Conservation (phyloP, 2,329 filamentous ascomycete genomes). For the Colletotrichum melonis region DNA sequence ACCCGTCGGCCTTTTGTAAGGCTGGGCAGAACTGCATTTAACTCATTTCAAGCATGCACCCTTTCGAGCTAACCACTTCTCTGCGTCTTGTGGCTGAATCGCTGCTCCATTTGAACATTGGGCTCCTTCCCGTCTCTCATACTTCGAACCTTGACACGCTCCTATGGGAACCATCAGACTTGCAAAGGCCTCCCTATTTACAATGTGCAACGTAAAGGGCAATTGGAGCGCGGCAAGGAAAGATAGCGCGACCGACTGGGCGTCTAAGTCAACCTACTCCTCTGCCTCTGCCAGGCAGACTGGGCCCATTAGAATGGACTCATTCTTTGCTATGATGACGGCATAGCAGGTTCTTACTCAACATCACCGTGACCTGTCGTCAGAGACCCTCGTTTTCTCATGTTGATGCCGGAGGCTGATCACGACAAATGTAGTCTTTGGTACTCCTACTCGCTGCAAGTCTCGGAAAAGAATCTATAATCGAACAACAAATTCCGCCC, state of each 20-base stretch:
- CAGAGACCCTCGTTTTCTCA: not conserved
- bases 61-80: not conserved
- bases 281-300: not conserved
- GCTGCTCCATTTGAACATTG: not conserved
- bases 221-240: not conserved
- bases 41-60: not conserved
- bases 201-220: not conserved
- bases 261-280: too few species aligned
- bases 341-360: not conserved
- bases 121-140: not conserved
- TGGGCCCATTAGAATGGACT: not conserved
- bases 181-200: not conserved
- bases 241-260: not conserved
- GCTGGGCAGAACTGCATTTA: slow-evolving; percentile 15
- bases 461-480: not conserved
- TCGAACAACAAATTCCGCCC: too few species aligned
- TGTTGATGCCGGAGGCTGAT: not conserved
- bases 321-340: not conserved
- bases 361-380: not conserved
- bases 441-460: not conserved
- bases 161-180: not conserved
- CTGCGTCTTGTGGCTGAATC: not conserved
- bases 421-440: not conserved
- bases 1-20: slow-evolving; percentile 4
- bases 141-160: not conserved